A percentile compares a stretch with the other conserved stretches of the same genome.
phyloP scores from a whole-genome alignment of 305 asterid genomes.

The Fraxinus sp. region DNA sequence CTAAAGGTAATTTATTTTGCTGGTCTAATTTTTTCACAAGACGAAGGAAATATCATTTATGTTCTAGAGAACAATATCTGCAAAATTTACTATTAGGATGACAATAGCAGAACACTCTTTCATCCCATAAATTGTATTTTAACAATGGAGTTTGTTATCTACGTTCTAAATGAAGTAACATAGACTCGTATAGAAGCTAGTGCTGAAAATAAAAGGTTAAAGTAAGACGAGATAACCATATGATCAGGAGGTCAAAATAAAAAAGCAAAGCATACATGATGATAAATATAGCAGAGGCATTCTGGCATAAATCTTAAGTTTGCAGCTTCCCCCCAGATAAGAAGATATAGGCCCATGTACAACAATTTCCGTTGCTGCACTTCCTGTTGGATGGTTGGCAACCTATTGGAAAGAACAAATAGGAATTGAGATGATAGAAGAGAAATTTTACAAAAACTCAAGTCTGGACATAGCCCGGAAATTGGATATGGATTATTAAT shows the following conservation, averaged over 20 bases:
- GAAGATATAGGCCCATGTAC: slow-evolving; percentile 95
- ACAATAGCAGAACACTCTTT: neutral
- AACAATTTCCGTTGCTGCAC: slow-evolving; percentile 93
- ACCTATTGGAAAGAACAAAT: slow-evolving; percentile 49
- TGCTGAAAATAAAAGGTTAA: neutral
- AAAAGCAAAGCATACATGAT: slow-evolving; percentile 60
- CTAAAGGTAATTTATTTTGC: neutral
- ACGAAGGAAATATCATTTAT: neutral
- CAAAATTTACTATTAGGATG: neutral
- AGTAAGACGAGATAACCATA: neutral
- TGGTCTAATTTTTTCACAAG: neutral
- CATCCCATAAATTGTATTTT: neutral
- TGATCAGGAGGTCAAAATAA: neutral
- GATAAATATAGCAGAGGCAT: slow-evolving; percentile 96
- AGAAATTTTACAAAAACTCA: neutral
- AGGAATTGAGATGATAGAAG: slow-evolving; percentile 17
- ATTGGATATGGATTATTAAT: neutral
- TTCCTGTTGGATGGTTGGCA: slow-evolving; percentile 98
- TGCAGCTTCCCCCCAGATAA: slow-evolving; percentile 99
- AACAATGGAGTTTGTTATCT: neutral
- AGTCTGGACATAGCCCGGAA: neutral
- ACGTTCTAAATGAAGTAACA: neutral
- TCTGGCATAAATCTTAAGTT: slow-evolving; percentile 98
- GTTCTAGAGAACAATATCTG: neutral
- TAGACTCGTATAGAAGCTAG: neutral